Evolutionary conservation across 176 grass and related monocot species (phyloP).

Genomic region (Carex myosuroides): DNA sequence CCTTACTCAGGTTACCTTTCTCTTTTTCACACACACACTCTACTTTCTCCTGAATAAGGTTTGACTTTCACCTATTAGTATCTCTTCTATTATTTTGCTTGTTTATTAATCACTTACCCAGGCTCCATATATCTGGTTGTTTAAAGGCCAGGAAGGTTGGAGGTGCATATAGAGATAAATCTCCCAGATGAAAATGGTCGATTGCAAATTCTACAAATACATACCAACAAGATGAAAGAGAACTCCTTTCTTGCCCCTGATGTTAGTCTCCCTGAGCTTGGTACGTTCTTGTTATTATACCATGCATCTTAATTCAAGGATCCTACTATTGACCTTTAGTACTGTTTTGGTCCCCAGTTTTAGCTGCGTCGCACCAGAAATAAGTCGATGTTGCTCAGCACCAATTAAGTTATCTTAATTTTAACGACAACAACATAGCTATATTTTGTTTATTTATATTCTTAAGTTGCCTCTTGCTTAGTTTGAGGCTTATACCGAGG

Average conservation of each 20-base stretch:
- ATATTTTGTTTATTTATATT: not conserved
- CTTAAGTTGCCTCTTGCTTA: not conserved
- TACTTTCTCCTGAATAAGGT: not conserved
- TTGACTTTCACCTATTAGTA: not conserved
- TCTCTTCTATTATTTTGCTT: not conserved
- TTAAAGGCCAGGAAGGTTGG: constrained; percentile 75
- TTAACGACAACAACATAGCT: not conserved
- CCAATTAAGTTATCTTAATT: not conserved
- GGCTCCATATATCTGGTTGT: constrained; percentile 2
- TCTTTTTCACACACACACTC: not conserved
- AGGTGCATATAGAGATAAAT: constrained; percentile 98
- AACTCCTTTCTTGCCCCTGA: constrained; percentile 91
- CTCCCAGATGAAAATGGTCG: constrained; percentile 98
- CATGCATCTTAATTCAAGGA: not conserved
- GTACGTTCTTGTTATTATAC: constrained; percentile 28
- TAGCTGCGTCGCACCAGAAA: not conserved
- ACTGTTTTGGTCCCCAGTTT: not conserved
- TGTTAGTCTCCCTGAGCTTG: constrained; percentile 82
- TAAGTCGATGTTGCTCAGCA: not conserved
- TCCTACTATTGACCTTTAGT: not conserved
- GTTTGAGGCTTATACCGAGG: not conserved
- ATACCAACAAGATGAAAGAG: constrained; percentile 99
- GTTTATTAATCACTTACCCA: constrained; percentile 6
- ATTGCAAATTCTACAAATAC: constrained; percentile 96
- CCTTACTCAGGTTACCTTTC: constrained; percentile 65